Base-by-base conservation (phyloP, 2,329 filamentous ascomycete species). In the Colletotrichum sp. region DNA sequence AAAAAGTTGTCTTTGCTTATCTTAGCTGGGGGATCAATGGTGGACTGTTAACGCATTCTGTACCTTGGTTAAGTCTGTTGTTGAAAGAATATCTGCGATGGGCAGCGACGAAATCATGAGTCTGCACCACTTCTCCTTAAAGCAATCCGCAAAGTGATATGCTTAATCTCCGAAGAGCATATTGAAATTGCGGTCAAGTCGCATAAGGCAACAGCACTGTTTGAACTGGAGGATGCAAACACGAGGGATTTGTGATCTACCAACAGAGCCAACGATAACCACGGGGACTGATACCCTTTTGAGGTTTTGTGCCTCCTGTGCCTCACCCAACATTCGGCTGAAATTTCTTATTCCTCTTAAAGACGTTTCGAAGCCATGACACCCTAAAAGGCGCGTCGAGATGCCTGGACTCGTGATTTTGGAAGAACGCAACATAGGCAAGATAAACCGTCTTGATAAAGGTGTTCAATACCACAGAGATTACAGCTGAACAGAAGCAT, bases 161-260 rank as follows among this genome's bases (percentile, higher is more conserved):
- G 44, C 10, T 52, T 52, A 52, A 52, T 52, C 44, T 52, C 44
- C 44, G 44, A 52, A 21, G 44, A 21, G 44, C 44, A 52, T 8
- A 52, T 24, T 3, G 44, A 13, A 52, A 52, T 52, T 52, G 44
- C 44, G 44, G 44, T 52, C 44, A 24, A 52, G 44, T 52, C 44
- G 44, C 44, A 52, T 13, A 12, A 52, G 44, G 44, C 44, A 52
- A 52, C 44, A 21, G 6, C 44, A 52, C 44, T 52, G 44, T 52
- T 52, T 21, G 59, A 62, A 34, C 32, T 62, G 59, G 32, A 34
- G 30, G 28, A 12, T 32, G 59, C 59, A 62, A 62, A 62, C 59
- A 62, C 28, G 59, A n/a, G 32, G 28, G 59, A 21, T 8, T 8
- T 8, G 59, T 62, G 59, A 34, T 34, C 59, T 34, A 21, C 59